A percentile compares a stretch with the other conserved stretches of the same genome.
Conservation (phyloP, 768 basidiomycete species). For the Tricholoma terreum region DNA sequence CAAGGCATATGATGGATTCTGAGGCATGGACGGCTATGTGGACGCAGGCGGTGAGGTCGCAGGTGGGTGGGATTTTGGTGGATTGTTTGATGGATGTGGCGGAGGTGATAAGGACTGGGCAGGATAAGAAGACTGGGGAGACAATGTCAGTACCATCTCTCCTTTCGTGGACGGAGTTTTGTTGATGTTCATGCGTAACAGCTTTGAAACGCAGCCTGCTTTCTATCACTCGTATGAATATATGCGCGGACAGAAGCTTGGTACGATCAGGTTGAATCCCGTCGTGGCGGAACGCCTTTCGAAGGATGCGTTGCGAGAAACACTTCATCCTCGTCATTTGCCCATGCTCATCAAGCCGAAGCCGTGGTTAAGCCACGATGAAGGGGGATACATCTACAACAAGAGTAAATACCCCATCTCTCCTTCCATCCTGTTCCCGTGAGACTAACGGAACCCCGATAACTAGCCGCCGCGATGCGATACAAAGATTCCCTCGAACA, state of each 20-base stretch:
- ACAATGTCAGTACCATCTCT: constrained; percentile 46
- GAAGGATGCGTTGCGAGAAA: constrained; percentile 63
- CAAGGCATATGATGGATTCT: constrained; percentile 59
- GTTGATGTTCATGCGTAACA: constrained; percentile 24
- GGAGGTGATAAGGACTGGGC: constrained; percentile 59
- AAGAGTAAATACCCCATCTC: constrained; percentile 46
- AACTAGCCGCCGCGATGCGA: constrained; percentile 74
- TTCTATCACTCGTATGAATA: constrained; percentile 94
- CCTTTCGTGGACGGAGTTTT: not conserved
- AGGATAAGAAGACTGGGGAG: constrained; percentile 53
- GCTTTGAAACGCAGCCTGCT: constrained; percentile 80
- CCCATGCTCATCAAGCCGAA: constrained; percentile 94
- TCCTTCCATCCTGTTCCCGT: not conserved
- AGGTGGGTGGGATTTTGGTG: constrained; percentile 80
- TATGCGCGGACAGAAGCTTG: constrained; percentile 89
- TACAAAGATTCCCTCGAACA: constrained; percentile 91
- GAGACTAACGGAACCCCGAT: constrained; percentile 6
- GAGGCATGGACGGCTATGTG: constrained; percentile 80
- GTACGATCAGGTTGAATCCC: constrained; percentile 84
- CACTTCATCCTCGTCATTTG: constrained; percentile 88
- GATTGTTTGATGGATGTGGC: constrained; percentile 85
- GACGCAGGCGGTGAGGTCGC: constrained; percentile 74
- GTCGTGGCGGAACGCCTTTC: constrained; percentile 75
- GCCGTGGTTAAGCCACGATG: constrained; percentile 74
- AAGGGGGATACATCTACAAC: constrained; percentile 84